A percentile compares a stretch with the other conserved stretches of the same genome.
Conservation (phyloP, 176 grass and related monocot genomes). For the Phoenix roebelenii region DNA sequence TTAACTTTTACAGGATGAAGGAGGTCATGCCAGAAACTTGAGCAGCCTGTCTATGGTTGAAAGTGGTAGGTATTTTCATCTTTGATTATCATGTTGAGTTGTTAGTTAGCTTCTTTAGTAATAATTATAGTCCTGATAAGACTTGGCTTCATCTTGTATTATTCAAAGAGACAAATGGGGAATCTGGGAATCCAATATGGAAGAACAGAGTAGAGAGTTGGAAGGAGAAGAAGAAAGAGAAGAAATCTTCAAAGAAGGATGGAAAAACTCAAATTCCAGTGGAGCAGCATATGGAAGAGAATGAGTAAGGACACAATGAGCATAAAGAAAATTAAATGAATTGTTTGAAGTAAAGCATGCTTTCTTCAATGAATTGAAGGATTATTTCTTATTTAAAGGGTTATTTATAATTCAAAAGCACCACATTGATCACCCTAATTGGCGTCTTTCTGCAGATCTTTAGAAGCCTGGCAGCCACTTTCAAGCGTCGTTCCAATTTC, state of each 20-base stretch:
- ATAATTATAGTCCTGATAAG: not conserved
- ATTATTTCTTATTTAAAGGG: not conserved
- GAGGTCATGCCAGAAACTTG: slow-evolving; percentile 57
- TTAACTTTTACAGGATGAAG: slow-evolving; percentile 42
- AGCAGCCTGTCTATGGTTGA: slow-evolving; percentile 73
- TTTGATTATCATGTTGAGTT: not conserved
- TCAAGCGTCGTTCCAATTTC: slow-evolving; percentile 80
- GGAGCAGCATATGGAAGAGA: slow-evolving; percentile 82
- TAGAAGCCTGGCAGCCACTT: slow-evolving; percentile 74
- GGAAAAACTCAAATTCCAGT: slow-evolving; percentile 56
- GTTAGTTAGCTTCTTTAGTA: not conserved
- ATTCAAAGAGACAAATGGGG: slow-evolving; percentile 61
- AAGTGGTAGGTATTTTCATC: slow-evolving; percentile 37
- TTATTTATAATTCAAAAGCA: not conserved
- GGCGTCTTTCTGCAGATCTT: slow-evolving; percentile 48
- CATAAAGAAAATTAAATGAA: slow-evolving; percentile 26
- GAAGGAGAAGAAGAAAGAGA: slow-evolving; percentile 94
- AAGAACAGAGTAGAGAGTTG: slow-evolving; percentile 96
- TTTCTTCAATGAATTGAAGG: not conserved
- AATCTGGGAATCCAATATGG: slow-evolving; percentile 94
- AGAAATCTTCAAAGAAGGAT: slow-evolving; percentile 54
- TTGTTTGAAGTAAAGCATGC: not conserved
- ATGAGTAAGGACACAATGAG: slow-evolving; percentile 50
- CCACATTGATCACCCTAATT: not conserved
- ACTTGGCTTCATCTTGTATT: slow-evolving; percentile 5